Base-by-base conservation (phyloP, 495 filamentous ascomycete species). In the Usnea hakonensis region DNA sequence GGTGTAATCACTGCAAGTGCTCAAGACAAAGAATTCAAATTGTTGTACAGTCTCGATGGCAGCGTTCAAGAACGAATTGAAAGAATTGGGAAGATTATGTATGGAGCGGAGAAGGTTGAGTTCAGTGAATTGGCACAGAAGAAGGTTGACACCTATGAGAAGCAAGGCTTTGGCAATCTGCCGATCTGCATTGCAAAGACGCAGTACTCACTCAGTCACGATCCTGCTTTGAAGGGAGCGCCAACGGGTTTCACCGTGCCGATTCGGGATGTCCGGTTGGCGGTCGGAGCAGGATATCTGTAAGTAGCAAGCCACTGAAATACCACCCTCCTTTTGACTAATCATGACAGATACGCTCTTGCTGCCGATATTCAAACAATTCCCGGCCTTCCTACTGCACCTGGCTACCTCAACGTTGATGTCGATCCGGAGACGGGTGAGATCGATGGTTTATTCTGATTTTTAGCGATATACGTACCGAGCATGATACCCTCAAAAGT, bases 281-380 rank as follows among this genome's bases (percentile, higher is more conserved):
- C 94, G 11, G 90, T 93, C 58, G 94, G 94, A 64, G 94, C 87
- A 65, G 94, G 94, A 67, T 94, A 95, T 72, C 77, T 96, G 82
- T 90, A 74, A 86, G 87, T 74, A 57, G 62, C 48, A 35, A 46
- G 19, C 23, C 26, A 17, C 44, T 52, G 37, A 43, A 17, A 32
- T 35, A 50, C 55, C 44, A 23, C 28, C 44, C 14, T 6, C 19
- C 30, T 0, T 61, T n/a, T 38, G 60, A 5, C 65, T 66, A 65
- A 62, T 33, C 41, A 58, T n/a, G 63, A 72, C 57, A 88, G 88
- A 60, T 98, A 96, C 68, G 94, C 94, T 16, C 79, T 97, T 67
- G 94, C 94, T 53, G 94, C 94, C 14, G 93, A 97, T 71, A 97
- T 98, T 66, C 94, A 97, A 77, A 98, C 94, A 3, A 98, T 98